Conservation (phyloP, 73 alveolate genomes). For the Symbiodinium natans region DNA sequence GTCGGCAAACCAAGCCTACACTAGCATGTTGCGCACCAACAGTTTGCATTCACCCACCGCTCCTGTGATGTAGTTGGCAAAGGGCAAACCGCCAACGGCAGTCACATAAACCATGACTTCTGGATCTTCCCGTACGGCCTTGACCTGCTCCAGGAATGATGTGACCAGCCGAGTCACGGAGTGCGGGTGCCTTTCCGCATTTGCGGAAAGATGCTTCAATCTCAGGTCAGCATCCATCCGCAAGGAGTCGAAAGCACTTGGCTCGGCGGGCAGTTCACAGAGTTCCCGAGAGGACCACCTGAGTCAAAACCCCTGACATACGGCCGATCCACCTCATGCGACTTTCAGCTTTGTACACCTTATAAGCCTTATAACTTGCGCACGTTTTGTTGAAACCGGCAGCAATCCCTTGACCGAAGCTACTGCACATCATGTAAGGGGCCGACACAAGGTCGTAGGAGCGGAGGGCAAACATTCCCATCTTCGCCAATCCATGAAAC, state of each 20-base stretch:
- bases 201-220: neutral
- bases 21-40: too few relatives aligned
- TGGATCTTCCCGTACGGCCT: neutral
- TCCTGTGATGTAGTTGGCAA: slow-evolving; percentile 63
- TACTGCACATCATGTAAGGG: too few relatives aligned
- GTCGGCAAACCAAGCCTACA: too few relatives aligned
- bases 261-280: slow-evolving; percentile 42
- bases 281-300: slow-evolving; percentile 65
- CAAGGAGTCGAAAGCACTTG: slow-evolving; percentile 15
- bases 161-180: slow-evolving; percentile 16
- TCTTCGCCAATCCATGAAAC: slow-evolving; percentile 62
- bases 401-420: too few relatives aligned
- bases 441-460: slow-evolving; percentile 53
- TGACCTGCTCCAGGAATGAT: slow-evolving; percentile 8
- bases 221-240: slow-evolving; percentile 11
- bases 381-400: too few relatives aligned
- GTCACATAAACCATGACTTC: slow-evolving; percentile 72
- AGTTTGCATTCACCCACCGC: neutral
- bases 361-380: too few relatives aligned
- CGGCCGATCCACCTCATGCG: too few relatives aligned
- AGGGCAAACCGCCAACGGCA: slow-evolving; percentile 87
- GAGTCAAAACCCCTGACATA: neutral
- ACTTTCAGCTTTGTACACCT: too few relatives aligned
- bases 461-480: slow-evolving; percentile 56
- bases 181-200: slow-evolving; percentile 17